Percentiles rank a stretch among this genome's conserved stretches.
Evolutionary conservation across 2,329 filamentous ascomycete genomes (phyloP).

Genomic region (Alternaria brassicae): DNA sequence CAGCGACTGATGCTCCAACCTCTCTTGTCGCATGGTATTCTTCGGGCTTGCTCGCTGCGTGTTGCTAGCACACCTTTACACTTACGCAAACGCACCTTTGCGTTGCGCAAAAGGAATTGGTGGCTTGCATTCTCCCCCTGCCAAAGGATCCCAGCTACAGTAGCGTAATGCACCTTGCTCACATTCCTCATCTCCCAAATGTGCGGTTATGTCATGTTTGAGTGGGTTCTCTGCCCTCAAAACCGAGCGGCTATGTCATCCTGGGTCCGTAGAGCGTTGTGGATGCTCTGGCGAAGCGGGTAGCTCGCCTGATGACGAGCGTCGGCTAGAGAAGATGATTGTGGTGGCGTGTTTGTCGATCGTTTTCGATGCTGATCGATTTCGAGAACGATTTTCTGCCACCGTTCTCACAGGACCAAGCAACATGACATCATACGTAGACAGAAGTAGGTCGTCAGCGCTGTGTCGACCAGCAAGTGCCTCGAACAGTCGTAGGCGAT

Average conservation of each 20-base stretch:
- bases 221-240: neutral
- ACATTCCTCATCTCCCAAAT: neutral
- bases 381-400: slow-evolving; percentile 8
- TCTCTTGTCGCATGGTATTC: neutral
- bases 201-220: slow-evolving; percentile 12
- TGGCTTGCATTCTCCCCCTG: slow-evolving; percentile 6
- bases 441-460: slow-evolving; percentile 6
- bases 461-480: neutral
- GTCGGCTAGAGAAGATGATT: neutral
- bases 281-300: slow-evolving; percentile 8
- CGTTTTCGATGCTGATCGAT: slow-evolving; percentile 9
- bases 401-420: slow-evolving; percentile 4
- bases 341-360: slow-evolving; percentile 12
- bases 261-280: neutral
- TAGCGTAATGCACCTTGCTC: slow-evolving; percentile 7
- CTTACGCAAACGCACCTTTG: slow-evolving; percentile 3
- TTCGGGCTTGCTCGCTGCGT: neutral
- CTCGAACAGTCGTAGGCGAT: neutral
- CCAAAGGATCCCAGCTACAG: slow-evolving; percentile 3
- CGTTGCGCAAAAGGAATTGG: slow-evolving; percentile 3
- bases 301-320: slow-evolving; percentile 15
- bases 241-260: slow-evolving; percentile 12
- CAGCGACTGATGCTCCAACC: neutral
- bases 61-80: slow-evolving; percentile 4
- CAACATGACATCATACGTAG: slow-evolving; percentile 11